phyloP scores from a whole-genome alignment of 345 rosid species.

The Populus pruinosa region DNA sequence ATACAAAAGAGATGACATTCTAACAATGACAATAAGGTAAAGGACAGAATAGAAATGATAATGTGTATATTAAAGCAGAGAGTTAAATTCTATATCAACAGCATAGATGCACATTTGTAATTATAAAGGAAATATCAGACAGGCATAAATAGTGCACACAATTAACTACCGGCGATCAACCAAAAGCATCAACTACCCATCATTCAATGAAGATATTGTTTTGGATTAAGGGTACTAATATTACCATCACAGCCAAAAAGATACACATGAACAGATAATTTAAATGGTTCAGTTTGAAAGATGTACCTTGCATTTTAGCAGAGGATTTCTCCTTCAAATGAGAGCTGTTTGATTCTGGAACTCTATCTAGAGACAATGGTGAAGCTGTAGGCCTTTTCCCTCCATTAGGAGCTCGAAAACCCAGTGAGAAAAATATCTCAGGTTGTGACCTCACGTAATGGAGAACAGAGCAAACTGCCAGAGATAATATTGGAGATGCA shows the following conservation, averaged over 20 bases:
- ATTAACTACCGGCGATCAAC: no score
- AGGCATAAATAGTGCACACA: neutral
- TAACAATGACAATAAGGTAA: neutral
- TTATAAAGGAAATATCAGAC: neutral
- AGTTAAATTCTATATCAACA: neutral
- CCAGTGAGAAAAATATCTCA: slow-evolving; percentile 53
- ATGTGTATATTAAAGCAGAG: neutral
- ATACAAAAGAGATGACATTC: neutral
- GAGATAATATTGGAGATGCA: slow-evolving; percentile 78
- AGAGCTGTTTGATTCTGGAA: slow-evolving; percentile 14
- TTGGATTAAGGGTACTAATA: no score
- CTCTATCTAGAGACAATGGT: slow-evolving; percentile 28
- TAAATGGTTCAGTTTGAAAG: slow-evolving; percentile 8
- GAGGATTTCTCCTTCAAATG: slow-evolving; percentile 13
- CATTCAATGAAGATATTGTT: no score
- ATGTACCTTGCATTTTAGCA: slow-evolving; percentile 30
- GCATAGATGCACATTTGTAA: neutral
- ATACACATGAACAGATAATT: neutral
- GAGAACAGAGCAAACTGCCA: slow-evolving; percentile 62
- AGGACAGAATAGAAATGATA: neutral
- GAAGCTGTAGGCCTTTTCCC: slow-evolving; percentile 37
- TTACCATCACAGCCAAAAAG: no score
- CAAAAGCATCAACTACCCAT: no score
- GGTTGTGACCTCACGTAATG: slow-evolving; percentile 53
- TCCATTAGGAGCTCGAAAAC: slow-evolving; percentile 51